phyloP scores from a whole-genome alignment of 2,329 filamentous ascomycete genomes.

The Curvularia hawaiiensis region DNA sequence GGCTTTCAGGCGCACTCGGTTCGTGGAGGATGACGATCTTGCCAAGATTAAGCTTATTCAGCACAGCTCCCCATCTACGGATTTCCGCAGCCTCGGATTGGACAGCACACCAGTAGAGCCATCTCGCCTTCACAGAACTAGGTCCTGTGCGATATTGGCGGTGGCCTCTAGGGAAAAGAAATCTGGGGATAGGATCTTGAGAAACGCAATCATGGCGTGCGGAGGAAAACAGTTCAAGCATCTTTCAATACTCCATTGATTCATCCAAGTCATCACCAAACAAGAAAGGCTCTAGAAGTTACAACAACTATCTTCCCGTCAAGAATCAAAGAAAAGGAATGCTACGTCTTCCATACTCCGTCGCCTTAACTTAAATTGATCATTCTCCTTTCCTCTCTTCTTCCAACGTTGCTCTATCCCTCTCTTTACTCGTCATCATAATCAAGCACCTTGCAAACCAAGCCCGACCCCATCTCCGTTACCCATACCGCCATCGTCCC shows the following conservation, averaged over 20 bases:
- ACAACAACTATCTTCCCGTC: not conserved
- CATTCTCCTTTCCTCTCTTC: slow-evolving; percentile 2
- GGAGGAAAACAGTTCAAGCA: not conserved
- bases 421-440: not conserved
- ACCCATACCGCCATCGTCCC: slow-evolving; percentile 33
- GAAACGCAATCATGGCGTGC: not conserved
- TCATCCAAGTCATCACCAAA: not conserved
- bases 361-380: slow-evolving; percentile 15
- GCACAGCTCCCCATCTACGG: slow-evolving; percentile 5
- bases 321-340: not conserved
- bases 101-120: slow-evolving; percentile 1
- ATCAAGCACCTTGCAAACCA: slow-evolving; percentile 31
- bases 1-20: slow-evolving; percentile 7
- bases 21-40: not conserved
- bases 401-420: not conserved
- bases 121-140: not conserved
- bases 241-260: not conserved
- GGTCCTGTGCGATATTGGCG: not conserved
- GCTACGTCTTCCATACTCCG: slow-evolving; percentile 11
- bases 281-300: not conserved
- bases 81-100: slow-evolving; percentile 19
- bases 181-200: not conserved
- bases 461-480: slow-evolving; percentile 37
- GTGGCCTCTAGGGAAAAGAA: not conserved
- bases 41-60: slow-evolving; percentile 14